phyloP scores from a whole-genome alignment of 2,329 filamentous ascomycete species.

The Celoporthe dispersa region DNA sequence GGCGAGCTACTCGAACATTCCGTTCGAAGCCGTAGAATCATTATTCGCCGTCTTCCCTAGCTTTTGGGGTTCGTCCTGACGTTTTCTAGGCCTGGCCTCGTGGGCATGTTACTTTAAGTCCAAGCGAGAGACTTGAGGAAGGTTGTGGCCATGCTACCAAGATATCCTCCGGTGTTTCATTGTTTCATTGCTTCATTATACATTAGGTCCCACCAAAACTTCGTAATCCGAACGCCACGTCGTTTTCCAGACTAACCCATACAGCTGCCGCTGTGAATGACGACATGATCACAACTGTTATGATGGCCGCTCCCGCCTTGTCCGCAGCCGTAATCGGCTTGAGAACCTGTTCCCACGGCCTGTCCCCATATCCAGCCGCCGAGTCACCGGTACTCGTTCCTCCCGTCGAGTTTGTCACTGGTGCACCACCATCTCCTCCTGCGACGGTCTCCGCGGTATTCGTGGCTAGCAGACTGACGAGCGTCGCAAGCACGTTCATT shows the following conservation, averaged over 20 bases:
- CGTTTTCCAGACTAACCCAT: constrained; percentile 21
- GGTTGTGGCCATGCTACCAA: neutral
- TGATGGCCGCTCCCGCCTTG: constrained; percentile 51
- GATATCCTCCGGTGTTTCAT: neutral
- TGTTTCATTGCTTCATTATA: neutral
- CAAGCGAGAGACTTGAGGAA: neutral
- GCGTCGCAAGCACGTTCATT: constrained; percentile 49
- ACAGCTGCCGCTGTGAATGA: constrained; percentile 21
- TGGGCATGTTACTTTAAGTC: neutral
- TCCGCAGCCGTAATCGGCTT: constrained; percentile 50
- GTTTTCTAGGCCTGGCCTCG: neutral
- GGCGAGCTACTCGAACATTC: neutral
- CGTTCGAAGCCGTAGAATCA: neutral
- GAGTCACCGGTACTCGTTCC: constrained; percentile 52
- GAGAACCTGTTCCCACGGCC: constrained; percentile 36
- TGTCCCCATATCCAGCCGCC: constrained; percentile 42
- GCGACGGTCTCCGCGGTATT: neutral
- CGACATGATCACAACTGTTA: constrained; percentile 41
- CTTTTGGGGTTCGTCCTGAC: neutral
- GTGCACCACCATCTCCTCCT: constrained; percentile 30
- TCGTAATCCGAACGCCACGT: neutral
- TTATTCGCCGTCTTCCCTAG: neutral
- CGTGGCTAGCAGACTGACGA: constrained; percentile 45
- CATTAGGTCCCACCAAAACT: neutral
- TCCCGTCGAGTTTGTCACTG: constrained; percentile 53